A percentile compares a stretch with the other conserved stretches of the same genome.
These are phyloP conservation scores for Aspergillus intermedius DNA, from an alignment of 2,329 filamentous ascomycete genomes.

Conservation along the genomic window DNA sequence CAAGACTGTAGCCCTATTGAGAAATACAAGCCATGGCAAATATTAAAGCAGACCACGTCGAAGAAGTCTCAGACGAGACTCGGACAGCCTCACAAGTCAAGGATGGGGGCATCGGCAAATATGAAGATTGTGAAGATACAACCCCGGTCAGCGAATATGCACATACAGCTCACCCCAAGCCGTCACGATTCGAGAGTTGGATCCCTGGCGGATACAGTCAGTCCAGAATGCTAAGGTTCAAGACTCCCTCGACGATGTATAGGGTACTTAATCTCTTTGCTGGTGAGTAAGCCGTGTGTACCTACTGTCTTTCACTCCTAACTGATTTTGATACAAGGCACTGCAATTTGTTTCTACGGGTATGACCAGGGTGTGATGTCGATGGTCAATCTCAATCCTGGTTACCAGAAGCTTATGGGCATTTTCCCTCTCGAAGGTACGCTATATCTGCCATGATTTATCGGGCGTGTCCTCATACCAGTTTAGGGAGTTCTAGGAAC, in stretches of 20 bases:
- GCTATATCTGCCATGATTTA: background rate
- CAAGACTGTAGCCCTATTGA: background rate
- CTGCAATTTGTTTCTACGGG: constrained; percentile 55
- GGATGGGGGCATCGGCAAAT: background rate
- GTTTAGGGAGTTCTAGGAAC: constrained; percentile 42
- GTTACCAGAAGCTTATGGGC: constrained; percentile 56
- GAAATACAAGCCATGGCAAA: background rate
- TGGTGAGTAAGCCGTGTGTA: background rate
- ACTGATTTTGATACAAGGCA: background rate
- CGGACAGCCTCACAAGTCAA: background rate
- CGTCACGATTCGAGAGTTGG: background rate
- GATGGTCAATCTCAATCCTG: constrained; percentile 56
- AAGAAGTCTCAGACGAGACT: background rate
- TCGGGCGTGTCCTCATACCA: constrained; percentile 38
- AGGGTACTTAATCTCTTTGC: background rate
- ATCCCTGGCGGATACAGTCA: background rate
- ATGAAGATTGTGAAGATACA: background rate
- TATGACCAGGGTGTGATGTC: constrained; percentile 49
- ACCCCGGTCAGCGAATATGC: background rate
- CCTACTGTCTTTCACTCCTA: background rate
- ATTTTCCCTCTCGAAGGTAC: constrained; percentile 26
- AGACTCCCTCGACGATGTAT: background rate
- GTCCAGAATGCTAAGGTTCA: background rate
- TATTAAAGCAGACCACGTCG: background rate
- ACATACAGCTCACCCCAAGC: background rate